Conservation (phyloP, 202 grass and related monocot genomes). For the Setaria viridis region DNA sequence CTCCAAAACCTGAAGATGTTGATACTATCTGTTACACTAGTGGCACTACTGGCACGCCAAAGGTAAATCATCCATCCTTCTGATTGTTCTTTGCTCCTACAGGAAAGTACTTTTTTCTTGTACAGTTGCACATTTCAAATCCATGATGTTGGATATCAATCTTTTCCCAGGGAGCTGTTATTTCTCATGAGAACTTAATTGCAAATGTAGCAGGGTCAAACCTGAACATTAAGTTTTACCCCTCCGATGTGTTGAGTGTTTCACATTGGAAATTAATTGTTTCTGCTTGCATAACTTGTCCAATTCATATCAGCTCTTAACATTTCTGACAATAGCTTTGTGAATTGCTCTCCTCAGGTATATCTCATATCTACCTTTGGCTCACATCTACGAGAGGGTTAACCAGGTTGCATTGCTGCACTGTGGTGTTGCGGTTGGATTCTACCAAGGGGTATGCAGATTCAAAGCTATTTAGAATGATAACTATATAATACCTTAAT, state of each 20-base stretch:
- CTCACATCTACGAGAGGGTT: constrained; percentile 93
- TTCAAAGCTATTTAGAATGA: constrained; percentile 27
- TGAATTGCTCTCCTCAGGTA: constrained; percentile 59
- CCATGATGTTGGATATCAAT: constrained; percentile 23
- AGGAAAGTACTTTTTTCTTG: constrained; percentile 1
- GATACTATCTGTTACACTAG: constrained; percentile 98
- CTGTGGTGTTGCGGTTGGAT: constrained; percentile 82
- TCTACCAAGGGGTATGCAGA: constrained; percentile 96
- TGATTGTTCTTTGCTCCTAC: constrained; percentile 33
- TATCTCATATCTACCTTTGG: constrained; percentile 93
- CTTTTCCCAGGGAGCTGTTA: constrained; percentile 81
- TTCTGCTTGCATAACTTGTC: constrained; percentile 24
- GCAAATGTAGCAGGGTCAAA: constrained; percentile 87
- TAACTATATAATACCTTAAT: neutral
- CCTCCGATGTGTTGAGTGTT: constrained; percentile 91
- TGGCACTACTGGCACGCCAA: constrained; percentile 93
- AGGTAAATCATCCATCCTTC: constrained; percentile 58
- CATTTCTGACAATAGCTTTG: constrained; percentile 1
- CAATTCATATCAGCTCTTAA: neutral
- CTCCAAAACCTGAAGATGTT: constrained; percentile 84
- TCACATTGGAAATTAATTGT: constrained; percentile 13
- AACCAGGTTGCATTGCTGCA: constrained; percentile 79
- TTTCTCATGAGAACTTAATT: constrained; percentile 84
- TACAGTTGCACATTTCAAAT: constrained; percentile 40
- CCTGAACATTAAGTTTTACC: constrained; percentile 62